Evolutionary conservation across 345 rosid genomes (phyloP), one percentile per base, ranked within the genome.

Genomic region (Eucalyptus victrix): DNA sequence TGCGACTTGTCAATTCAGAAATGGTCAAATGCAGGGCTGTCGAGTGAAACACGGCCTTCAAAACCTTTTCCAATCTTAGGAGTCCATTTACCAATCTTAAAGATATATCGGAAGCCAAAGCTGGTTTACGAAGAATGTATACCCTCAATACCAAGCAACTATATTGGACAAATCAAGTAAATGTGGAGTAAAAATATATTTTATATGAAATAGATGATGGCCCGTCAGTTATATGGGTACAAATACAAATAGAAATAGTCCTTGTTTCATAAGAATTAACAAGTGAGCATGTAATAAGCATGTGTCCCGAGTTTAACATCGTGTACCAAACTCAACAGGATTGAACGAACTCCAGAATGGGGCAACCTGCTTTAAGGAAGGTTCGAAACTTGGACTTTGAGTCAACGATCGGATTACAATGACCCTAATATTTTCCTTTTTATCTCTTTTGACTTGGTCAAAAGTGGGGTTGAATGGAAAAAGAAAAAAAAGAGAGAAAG

Each of bases 401-500:
- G 69, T 12, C 16, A 12, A 60, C 32, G 2, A 28, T 6, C 8
- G 69, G 32, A 4, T 12, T 60, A 5, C 34, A 4, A 60, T 28
- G 1, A 28, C 32, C 30, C 12, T 30, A 12, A 30, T 28, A 56
- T 56, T 56, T 24, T 10, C 62, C 62, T 1, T 56, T 56, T 56
- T 24, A 24, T 24, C 62, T 24, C 13, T 56, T 56, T 53, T 53
- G 58, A 53, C 58, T 53, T 56, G 30, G 62, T 56, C 62, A 56
- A 56, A 24, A 56, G 62, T 23, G 28, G 12, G 60, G 60, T 19
- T 54, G 60, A 21, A 56, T 56, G 30, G 12, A 56, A 56, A 56
- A 56, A 9, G 0, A 0, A 47, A 12, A 47, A 4, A 8, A 2
- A 53, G 5, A 24, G 1, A 5, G 12, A 56, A 23, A 56, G 12